A percentile compares a stretch with the other conserved stretches of the same genome.
These are phyloP conservation scores for Hypoxylon subgilvum DNA, from an alignment of 495 filamentous ascomycete genomes.

Conservation along the genomic window DNA sequence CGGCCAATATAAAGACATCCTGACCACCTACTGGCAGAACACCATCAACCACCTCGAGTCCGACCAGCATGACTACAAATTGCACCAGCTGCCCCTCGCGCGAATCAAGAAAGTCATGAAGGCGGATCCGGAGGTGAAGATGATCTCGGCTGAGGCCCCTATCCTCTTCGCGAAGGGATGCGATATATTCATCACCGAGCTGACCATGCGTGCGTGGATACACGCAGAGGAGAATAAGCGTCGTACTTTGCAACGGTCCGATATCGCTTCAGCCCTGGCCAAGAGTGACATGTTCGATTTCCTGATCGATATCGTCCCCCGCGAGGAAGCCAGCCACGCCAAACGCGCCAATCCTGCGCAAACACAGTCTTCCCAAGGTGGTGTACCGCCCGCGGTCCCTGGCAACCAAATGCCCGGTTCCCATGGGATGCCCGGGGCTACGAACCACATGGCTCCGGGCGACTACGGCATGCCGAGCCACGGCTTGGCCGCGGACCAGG, in stretches of 20 bases:
- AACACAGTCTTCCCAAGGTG: conserved; percentile 46
- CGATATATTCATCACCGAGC: conserved; percentile 98
- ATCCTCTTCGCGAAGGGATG: conserved; percentile 99
- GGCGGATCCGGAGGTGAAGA: conserved; percentile 97
- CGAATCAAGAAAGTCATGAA: conserved; percentile 99
- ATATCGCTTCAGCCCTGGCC: conserved; percentile 92
- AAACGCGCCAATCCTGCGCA: conserved; percentile 70
- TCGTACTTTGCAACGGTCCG: conserved; percentile 90
- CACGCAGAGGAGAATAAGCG: conserved; percentile 99
- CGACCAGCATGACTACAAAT: conserved; percentile 96
- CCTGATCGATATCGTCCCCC: conserved; percentile 96
- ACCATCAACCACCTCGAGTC: conserved; percentile 92
- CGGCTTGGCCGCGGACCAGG: conserved; percentile 71
- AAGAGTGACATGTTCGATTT: conserved; percentile 99
- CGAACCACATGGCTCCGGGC: conserved; percentile 71
- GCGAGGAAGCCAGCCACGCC: conserved; percentile 88
- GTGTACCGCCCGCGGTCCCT: conserved; percentile 55
- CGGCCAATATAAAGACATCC: conserved; percentile 91
- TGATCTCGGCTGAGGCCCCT: conserved; percentile 98
- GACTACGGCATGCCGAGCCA: conserved; percentile 70
- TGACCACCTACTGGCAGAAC: conserved; percentile 98
- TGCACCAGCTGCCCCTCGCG: conserved; percentile 92
- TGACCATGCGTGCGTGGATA: conserved; percentile 99
- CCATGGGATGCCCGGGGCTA: conserved; percentile 62
- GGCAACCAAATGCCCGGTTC: conserved; percentile 66